Base-by-base conservation (phyloP, 139 green algal species). In the Tetraselmis chui region DNA sequence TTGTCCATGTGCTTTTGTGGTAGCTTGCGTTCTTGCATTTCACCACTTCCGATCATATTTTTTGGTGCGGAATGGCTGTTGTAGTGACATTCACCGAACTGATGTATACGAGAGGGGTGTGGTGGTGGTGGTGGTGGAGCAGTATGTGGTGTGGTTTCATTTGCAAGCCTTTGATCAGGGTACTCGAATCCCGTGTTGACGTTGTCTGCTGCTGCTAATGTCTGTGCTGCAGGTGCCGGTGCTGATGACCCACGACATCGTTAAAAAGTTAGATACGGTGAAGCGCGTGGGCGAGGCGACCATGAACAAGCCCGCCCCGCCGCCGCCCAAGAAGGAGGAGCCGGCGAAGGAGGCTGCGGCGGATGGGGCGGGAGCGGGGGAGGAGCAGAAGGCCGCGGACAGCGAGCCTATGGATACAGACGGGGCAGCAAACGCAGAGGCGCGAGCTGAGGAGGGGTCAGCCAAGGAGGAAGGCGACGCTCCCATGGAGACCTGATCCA, bases 191-290 rank as follows among this genome's bases (percentile, higher is more conserved):
- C n/a, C n/a, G n/a, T n/a, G n/a, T n/a, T n/a, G n/a, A n/a, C n/a
- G n/a, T n/a, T n/a, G n/a, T n/a, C n/a, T n/a, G n/a, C n/a, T n/a
- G n/a, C n/a, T n/a, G n/a, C n/a, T n/a, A n/a, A n/a, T n/a, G n/a
- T 5, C 45, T 67, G 5, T 5, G 11, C 45, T 67, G 45, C 45
- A 67, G 45, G 45, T 67, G 28, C 95, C 96, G 0, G 91, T 94
- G 76, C 85, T 99, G 75, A 78, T 95, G 26, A 88, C 91, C 0
- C 81, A 76, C 0, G 97, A 99, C 83, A 93, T 98, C 80, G 84
- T 84, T 30, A 98, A 98, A 89, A 98, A 97, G 91, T 81, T 80
- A 59, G 96, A 95, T n/a, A 92, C 89, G 27, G 82, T 99, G 2
- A 84, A 90, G 23, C 87, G 92, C 2, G 86, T 95, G 78, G 91